These are phyloP conservation scores for Calocybe gangraenosa DNA, from an alignment of 768 basidiomycete genomes.

Conservation along the genomic window DNA sequence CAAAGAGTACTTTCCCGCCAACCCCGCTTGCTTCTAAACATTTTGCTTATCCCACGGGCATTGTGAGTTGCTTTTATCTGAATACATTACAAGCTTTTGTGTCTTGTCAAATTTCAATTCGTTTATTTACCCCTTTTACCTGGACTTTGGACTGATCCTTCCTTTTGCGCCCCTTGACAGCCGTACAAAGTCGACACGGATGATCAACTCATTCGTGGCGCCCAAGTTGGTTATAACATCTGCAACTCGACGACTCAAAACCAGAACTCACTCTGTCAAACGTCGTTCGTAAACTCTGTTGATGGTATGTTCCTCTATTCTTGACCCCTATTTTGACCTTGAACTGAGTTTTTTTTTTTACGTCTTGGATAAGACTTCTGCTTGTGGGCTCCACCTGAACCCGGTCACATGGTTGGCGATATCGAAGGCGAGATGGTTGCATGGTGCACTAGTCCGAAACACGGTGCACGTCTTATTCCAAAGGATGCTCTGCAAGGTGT, in stretches of 20 bases:
- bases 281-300: conserved; percentile 44
- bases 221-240: conserved; percentile 54
- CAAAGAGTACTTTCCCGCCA: conserved; percentile 30
- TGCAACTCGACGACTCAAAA: conserved; percentile 58
- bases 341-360: too few species aligned
- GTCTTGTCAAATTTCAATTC: not conserved
- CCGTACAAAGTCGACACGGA: conserved; percentile 28
- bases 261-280: conserved; percentile 50
- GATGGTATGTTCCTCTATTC: conserved; percentile 33
- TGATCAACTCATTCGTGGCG: conserved; percentile 35
- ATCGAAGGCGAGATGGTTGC: conserved; percentile 70
- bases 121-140: not conserved
- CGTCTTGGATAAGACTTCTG: too few species aligned
- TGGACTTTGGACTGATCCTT: not conserved
- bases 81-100: not conserved
- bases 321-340: conserved; percentile 9
- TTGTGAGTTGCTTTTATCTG: conserved; percentile 27
- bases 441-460: conserved; percentile 70
- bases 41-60: conserved; percentile 35
- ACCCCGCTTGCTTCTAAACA: conserved; percentile 38
- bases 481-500: conserved; percentile 57
- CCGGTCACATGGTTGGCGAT: conserved; percentile 53
- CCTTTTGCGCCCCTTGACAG: conserved; percentile 7
- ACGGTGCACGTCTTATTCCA: conserved; percentile 75
- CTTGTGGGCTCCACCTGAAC: conserved; percentile 54